A percentile compares a stretch with the other conserved stretches of the same genome.
These are phyloP conservation scores for Didymella exigua DNA, from an alignment of 2,329 filamentous ascomycete genomes.

Conservation along the genomic window DNA sequence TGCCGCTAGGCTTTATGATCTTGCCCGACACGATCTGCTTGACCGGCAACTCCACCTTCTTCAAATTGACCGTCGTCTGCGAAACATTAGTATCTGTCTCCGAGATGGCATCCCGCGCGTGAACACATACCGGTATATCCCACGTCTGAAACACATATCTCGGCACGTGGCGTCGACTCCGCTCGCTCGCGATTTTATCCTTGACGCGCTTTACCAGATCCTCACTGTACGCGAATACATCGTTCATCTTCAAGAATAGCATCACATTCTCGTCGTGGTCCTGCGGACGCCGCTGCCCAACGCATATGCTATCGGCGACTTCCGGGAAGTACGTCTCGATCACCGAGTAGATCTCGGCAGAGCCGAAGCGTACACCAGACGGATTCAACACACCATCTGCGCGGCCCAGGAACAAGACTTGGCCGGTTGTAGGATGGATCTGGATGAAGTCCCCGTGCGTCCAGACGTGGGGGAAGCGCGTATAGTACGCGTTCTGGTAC, in stretches of 20 bases:
- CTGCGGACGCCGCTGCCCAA: conserved; percentile 72
- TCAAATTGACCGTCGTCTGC: conserved; percentile 79
- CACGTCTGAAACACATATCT: conserved; percentile 79
- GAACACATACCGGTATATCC: conserved; percentile 73
- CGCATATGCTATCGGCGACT: conserved; percentile 76
- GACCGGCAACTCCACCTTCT: conserved; percentile 83
- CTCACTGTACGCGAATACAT: conserved; percentile 51
- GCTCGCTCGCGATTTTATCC: conserved; percentile 66
- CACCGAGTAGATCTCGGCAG: conserved; percentile 78
- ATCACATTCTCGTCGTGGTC: conserved; percentile 65
- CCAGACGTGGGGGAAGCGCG: conserved; percentile 67
- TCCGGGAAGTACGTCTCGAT: conserved; percentile 69
- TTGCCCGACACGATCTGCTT: conserved; percentile 83
- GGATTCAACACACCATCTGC: conserved; percentile 83
- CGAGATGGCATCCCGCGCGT: not conserved
- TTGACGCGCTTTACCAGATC: conserved; percentile 61
- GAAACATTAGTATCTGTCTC: not conserved
- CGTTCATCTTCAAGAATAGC: conserved; percentile 65
- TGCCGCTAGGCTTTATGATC: conserved; percentile 75
- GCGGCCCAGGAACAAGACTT: conserved; percentile 70
- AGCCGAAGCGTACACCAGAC: conserved; percentile 77
- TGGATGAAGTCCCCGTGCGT: conserved; percentile 82
- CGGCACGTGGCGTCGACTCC: conserved; percentile 77
- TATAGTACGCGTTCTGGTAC: conserved; percentile 56
- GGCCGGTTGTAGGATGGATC: conserved; percentile 69